A percentile compares a stretch with the other conserved stretches of the same genome.
phyloP scores from a whole-genome alignment of 768 basidiomycete species.

The Suillus subalutaceus region DNA sequence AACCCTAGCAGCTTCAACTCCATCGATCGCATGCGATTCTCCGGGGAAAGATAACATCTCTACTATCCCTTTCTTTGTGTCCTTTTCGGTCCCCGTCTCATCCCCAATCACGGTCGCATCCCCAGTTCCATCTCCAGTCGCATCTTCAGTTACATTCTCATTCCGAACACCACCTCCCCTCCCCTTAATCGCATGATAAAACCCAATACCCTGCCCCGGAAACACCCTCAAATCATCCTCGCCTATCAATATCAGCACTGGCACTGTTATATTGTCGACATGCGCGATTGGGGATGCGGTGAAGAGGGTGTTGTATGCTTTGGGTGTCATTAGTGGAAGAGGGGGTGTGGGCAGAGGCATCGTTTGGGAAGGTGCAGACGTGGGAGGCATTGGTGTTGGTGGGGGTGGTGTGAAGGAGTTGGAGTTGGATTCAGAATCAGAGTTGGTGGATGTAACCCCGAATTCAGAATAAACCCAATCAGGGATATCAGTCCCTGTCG shows the following conservation, averaged over 20 bases:
- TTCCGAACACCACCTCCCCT: background rate
- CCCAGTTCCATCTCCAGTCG: constrained; percentile 55
- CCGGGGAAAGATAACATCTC: constrained; percentile 65
- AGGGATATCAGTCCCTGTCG: constrained; percentile 59
- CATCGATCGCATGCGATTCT: constrained; percentile 65
- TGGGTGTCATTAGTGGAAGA: constrained; percentile 44
- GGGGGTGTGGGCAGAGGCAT: too few relatives aligned
- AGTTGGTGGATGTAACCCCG: constrained; percentile 32
- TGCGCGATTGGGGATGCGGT: constrained; percentile 58
- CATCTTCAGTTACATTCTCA: background rate
- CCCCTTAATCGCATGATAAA: background rate
- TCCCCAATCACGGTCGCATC: constrained; percentile 18
- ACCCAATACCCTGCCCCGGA: background rate
- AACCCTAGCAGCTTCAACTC: constrained; percentile 60
- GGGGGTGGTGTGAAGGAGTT: background rate
- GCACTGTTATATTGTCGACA: constrained; percentile 50
- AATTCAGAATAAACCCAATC: constrained; percentile 62
- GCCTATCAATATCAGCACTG: constrained; percentile 47
- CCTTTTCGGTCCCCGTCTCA: constrained; percentile 34
- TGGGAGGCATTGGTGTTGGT: background rate
- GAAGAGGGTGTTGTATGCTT: constrained; percentile 46
- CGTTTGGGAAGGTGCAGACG: too few relatives aligned
- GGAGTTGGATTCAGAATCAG: background rate
- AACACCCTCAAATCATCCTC: background rate
- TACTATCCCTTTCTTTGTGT: constrained; percentile 38